A percentile compares a stretch with the other conserved stretches of the same genome.
phyloP scores from a whole-genome alignment of 495 filamentous ascomycete species.

The Xylaria palmicola region DNA sequence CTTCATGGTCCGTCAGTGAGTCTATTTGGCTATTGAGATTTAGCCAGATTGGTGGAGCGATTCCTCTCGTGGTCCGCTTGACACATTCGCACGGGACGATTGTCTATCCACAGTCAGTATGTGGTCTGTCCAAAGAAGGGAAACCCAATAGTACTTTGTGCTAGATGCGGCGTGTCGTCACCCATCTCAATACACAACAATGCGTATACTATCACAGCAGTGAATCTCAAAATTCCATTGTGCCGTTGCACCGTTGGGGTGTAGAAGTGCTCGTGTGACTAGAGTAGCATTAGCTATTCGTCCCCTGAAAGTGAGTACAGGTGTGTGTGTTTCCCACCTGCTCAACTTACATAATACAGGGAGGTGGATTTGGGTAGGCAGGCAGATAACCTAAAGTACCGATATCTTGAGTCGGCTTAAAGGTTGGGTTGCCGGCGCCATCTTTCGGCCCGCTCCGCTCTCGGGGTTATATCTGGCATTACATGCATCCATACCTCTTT shows the following conservation, averaged over 20 bases:
- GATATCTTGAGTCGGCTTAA: not conserved
- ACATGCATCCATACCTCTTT: not conserved
- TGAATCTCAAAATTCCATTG: not conserved
- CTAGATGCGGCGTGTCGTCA: no score
- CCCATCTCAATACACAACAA: no score
- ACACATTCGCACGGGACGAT: not conserved
- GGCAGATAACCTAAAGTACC: no score
- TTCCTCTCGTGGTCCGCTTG: not conserved
- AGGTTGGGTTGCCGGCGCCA: not conserved
- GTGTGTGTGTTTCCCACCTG: no score
- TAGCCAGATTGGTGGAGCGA: no score
- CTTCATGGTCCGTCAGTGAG: no score
- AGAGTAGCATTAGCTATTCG: not conserved
- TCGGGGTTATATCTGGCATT: not conserved
- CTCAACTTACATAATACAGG: not conserved
- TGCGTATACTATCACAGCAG: no score
- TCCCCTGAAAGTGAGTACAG: not conserved
- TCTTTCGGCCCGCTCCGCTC: constrained; percentile 6
- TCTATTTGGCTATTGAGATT: no score
- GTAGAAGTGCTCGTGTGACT: not conserved
- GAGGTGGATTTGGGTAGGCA: not conserved
- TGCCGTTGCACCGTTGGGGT: not conserved
- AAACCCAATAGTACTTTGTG: no score
- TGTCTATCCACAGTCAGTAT: not conserved
- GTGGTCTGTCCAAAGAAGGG: not conserved